These are phyloP conservation scores for Rhizopus arrhizus DNA, from an alignment of 371 early-diverging fungal genomes.

Conservation along the genomic window DNA sequence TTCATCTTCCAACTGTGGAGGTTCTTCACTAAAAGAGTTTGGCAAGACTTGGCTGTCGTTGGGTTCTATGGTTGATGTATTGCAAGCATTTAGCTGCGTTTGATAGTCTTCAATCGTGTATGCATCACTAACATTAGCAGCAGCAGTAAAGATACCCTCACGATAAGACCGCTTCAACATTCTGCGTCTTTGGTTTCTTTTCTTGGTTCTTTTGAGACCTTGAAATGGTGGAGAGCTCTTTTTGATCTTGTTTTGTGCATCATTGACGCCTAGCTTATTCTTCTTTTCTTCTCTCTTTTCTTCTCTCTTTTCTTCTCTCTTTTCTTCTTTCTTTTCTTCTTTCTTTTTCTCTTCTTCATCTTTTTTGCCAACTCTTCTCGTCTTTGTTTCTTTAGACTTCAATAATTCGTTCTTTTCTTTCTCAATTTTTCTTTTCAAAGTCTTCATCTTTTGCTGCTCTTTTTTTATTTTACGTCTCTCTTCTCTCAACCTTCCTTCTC, in stretches of 20 bases:
- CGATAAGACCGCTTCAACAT: neutral
- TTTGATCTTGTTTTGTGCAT: neutral
- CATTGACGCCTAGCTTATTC: neutral
- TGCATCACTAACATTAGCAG: no score
- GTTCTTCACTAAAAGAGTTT: no score
- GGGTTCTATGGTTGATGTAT: no score
- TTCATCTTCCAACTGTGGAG: no score
- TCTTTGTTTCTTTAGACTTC: neutral
- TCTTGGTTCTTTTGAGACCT: constrained; percentile 1
- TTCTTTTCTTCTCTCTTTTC: neutral
- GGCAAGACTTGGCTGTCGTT: no score
- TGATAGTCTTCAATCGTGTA: neutral
- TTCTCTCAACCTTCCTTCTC: neutral
- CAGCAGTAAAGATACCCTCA: no score
- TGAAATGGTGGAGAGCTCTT: neutral
- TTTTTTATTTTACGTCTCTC: neutral
- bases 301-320: neutral
- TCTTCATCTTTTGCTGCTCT: neutral
- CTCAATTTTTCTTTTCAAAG: neutral
- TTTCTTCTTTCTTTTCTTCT: neutral
- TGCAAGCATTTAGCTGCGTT: no score
- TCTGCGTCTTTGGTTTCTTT: constrained; percentile 2
- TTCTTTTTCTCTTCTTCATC: neutral
- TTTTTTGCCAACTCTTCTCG: neutral
- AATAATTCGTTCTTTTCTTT: neutral